Evolutionary conservation across 1,284 basidiomycete genomes (phyloP).

Genomic region (Cronartium quercuum): DNA sequence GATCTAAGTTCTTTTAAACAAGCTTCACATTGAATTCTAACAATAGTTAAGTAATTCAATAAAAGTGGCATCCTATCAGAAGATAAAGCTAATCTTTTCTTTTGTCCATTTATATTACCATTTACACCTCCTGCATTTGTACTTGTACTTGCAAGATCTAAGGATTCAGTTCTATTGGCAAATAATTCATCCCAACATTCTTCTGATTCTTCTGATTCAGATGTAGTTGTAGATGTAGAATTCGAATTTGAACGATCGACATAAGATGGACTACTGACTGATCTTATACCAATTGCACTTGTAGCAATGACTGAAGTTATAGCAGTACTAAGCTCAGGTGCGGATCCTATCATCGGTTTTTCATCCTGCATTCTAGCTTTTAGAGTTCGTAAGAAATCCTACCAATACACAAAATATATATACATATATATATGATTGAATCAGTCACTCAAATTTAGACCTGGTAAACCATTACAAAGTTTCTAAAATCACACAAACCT

Average conservation of each 20-base stretch:
- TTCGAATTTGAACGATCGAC: neutral
- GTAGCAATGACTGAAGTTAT: neutral
- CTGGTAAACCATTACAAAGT: neutral
- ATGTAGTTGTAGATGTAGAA: neutral
- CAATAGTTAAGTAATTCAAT: slow-evolving; percentile 3
- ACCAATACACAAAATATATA: neutral
- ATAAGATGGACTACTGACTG: slow-evolving; percentile 2
- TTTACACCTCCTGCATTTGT: neutral
- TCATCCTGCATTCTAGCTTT: slow-evolving; percentile 28
- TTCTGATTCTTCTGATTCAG: neutral
- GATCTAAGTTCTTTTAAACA: slow-evolving; percentile 23
- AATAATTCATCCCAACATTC: slow-evolving; percentile 35
- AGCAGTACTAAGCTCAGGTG: neutral
- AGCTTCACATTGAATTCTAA: slow-evolving; percentile 2
- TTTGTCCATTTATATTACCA: neutral
- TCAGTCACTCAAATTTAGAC: neutral
- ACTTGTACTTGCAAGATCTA: slow-evolving; percentile 3
- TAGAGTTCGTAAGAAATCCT: slow-evolving; percentile 34
- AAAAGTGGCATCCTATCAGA: slow-evolving; percentile 26
- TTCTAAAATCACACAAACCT: neutral
- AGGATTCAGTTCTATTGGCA: neutral
- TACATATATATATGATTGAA: neutral
- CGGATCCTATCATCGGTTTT: neutral
- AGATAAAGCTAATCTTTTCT: slow-evolving; percentile 12
- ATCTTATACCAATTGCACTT: neutral